Evolutionary conservation across 768 basidiomycete species (phyloP).

Genomic region (Phaeotremella skinneri): DNA sequence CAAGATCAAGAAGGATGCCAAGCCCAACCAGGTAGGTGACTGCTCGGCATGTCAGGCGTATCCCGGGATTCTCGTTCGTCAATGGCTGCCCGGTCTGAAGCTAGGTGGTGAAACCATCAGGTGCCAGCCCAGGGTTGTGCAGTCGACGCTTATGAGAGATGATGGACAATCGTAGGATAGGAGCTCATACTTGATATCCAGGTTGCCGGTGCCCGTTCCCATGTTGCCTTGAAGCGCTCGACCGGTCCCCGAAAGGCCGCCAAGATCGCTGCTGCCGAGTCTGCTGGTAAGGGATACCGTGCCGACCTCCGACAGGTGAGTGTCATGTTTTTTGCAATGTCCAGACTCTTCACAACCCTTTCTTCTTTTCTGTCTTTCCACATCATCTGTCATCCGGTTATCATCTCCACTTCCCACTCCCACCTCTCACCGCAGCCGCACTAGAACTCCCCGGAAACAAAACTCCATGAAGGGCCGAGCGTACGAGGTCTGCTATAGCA

Average conservation of each 20-base stretch:
- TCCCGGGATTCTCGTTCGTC: not conserved
- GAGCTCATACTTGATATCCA: conserved; percentile 6
- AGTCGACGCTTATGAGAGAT: not conserved
- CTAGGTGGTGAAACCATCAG: not conserved
- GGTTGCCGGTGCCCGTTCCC: conserved; percentile 42
- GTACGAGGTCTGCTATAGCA: conserved; percentile 41
- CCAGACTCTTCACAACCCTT: not conserved
- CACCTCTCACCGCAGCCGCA: conserved; percentile 28
- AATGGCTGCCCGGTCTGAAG: not conserved
- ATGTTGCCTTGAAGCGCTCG: conserved; percentile 39
- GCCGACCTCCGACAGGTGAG: conserved; percentile 51
- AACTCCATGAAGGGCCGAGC: conserved; percentile 42
- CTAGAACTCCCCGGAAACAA: conserved; percentile 44
- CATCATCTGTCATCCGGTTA: not conserved
- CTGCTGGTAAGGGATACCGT: conserved; percentile 51
- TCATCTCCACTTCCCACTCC: not conserved
- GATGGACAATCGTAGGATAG: not conserved
- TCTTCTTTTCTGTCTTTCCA: not conserved
- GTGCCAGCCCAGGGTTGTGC: too few species aligned
- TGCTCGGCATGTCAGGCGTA: not conserved
- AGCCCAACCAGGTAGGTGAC: conserved; percentile 42
- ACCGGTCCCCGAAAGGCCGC: conserved; percentile 48
- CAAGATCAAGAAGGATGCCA: conserved; percentile 48
- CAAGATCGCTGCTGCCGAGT: conserved; percentile 51
- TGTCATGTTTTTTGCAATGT: conserved; percentile 5